Conservation (phyloP, 176 grass and related monocot species). For the Chrysopogon serrulatus region DNA sequence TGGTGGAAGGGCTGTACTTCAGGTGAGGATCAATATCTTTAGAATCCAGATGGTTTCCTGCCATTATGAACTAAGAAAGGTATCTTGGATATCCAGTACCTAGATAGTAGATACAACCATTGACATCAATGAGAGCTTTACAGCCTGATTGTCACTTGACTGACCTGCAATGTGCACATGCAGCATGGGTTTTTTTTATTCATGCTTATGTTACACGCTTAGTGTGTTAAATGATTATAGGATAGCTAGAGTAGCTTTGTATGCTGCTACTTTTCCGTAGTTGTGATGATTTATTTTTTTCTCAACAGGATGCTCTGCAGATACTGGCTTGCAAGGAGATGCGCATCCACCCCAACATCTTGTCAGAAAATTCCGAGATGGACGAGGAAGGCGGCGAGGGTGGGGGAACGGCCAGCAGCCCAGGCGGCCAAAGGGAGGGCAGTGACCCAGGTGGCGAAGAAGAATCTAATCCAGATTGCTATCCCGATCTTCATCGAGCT, state of each 20-base stretch:
- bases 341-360: constrained; percentile 80
- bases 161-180: neutral
- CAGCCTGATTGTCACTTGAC: neutral
- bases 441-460: constrained; percentile 91
- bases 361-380: constrained; percentile 56
- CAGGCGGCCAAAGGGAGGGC: constrained; percentile 68
- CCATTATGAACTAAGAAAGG: neutral
- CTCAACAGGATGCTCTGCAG: constrained; percentile 76
- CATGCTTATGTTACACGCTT: neutral
- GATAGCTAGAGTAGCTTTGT: neutral
- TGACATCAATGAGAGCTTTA: neutral
- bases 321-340: constrained; percentile 96
- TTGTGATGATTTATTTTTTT: neutral
- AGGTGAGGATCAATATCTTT: constrained; percentile 42
- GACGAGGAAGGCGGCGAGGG: constrained; percentile 59
- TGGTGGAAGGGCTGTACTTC: constrained; percentile 77
- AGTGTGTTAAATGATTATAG: neutral
- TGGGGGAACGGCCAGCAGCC: constrained; percentile 18
- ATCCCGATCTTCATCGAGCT: constrained; percentile 93
- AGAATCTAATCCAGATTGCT: constrained; percentile 90
- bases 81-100: neutral
- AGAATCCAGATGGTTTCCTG: neutral
- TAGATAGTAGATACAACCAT: neutral
- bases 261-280: neutral
- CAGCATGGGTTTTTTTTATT: neutral